These are phyloP conservation scores for Aspergillus fumigatiaffinis DNA, from an alignment of 2,329 filamentous ascomycete genomes.

Conservation along the genomic window DNA sequence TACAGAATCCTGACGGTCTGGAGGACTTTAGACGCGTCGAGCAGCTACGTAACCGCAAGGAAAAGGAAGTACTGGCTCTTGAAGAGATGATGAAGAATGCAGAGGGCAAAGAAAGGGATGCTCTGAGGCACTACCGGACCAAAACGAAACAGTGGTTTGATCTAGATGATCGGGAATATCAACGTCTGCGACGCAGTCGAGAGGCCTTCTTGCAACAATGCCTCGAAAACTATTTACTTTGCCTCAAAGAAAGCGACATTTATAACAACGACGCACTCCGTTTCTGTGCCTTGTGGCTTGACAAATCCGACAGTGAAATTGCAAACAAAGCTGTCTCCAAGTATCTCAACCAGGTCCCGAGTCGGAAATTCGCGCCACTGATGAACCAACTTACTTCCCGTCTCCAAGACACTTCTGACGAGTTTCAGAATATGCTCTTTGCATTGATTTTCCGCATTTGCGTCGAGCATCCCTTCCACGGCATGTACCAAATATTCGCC, in stretches of 20 bases:
- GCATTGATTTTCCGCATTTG: constrained; percentile 78
- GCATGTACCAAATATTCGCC: constrained; percentile 95
- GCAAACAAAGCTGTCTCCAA: constrained; percentile 74
- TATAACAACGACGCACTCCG: constrained; percentile 86
- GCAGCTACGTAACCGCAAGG: constrained; percentile 74
- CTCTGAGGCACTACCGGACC: constrained; percentile 57
- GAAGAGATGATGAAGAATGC: constrained; percentile 54
- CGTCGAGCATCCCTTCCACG: constrained; percentile 89
- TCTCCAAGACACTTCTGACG: constrained; percentile 63
- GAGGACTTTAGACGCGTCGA: constrained; percentile 81
- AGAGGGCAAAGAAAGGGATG: constrained; percentile 51
- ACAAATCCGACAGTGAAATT: constrained; percentile 69
- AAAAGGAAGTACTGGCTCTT: constrained; percentile 72
- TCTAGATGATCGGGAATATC: constrained; percentile 84
- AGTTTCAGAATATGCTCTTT: constrained; percentile 74
- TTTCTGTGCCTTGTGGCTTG: constrained; percentile 92
- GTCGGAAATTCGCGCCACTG: constrained; percentile 83
- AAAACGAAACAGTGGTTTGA: constrained; percentile 85
- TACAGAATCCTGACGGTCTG: constrained; percentile 78
- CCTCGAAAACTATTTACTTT: constrained; percentile 87
- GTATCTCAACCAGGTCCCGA: constrained; percentile 71
- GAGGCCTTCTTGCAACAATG: constrained; percentile 82
- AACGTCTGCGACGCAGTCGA: constrained; percentile 70
- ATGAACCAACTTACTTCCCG: constrained; percentile 98
- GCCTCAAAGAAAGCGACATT: constrained; percentile 77